Base-by-base conservation (phyloP, 2,329 filamentous ascomycete species). In the Colletotrichum orbiculare region DNA sequence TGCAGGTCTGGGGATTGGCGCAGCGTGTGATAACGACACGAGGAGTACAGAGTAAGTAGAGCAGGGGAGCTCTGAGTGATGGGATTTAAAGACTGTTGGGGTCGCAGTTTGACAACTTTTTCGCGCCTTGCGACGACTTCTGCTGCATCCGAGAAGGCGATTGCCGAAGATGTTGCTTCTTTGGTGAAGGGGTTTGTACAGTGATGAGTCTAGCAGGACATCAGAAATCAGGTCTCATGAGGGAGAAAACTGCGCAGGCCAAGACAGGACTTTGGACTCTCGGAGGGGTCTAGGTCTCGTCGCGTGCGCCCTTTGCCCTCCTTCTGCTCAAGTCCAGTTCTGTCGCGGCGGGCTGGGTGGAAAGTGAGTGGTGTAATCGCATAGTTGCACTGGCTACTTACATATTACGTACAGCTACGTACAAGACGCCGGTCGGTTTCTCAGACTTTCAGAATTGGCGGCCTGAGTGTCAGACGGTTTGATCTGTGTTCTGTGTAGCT, bases 1-100 rank as follows among this genome's bases (percentile, higher is more conserved):
- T 41, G 47, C 52, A 57, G 58, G 58, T 8, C 15, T 48, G 42
- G 52, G 39, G 41, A 41, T 52, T 66, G 63, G 52, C 52, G 52
- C 58, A 50, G 42, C 47, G 58, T 41, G 46, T 63, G 63, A 57
- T 57, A 46, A 53, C 58, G 37, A 66, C 34, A 35, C 12, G 56
- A 54, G 43, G 49, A 58, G 47, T 38, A 50, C 34, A 17, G 6
- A 25, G 17, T n/a, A 53, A 50, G 39, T 45, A 35, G 50, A 45
- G 56, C 61, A 60, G 57, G 56, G 56, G 11, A 38, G 35, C 37
- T 42, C 35, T 45, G n/a, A 33, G 41, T 10, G 37, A 58, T 11
- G 25, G 38, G 35, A 49, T 55, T 49, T 35, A 38, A 39, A 37
- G 35, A 35, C 25, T 39, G 45, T 38, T 59, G 56, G 33, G 25